Evolutionary conservation across 768 basidiomycete genomes (phyloP).

Genomic region (Mrakia blollopis): DNA sequence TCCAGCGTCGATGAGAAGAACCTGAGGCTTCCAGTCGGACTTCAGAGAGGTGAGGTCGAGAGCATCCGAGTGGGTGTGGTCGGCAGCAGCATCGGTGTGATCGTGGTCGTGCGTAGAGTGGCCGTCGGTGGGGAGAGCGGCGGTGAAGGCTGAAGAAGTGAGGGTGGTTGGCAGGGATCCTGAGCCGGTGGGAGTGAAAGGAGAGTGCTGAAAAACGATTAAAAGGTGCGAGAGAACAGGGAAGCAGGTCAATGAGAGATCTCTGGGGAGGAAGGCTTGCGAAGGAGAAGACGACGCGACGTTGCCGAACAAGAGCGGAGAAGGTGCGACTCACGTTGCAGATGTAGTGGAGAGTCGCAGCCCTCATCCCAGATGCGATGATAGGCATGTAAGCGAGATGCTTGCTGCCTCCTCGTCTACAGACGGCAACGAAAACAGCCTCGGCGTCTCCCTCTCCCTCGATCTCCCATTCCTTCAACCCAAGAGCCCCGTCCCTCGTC

Average conservation of each 20-base stretch:
- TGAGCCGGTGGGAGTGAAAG: slow-evolving; percentile 36
- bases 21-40: slow-evolving; percentile 57
- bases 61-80: slow-evolving; percentile 36
- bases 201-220: not conserved
- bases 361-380: slow-evolving; percentile 77
- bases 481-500: slow-evolving; percentile 44
- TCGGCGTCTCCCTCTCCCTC: slow-evolving; percentile 91
- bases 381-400: slow-evolving; percentile 92
- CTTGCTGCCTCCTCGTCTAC: slow-evolving; percentile 58
- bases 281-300: no score
- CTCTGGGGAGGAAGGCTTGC: not conserved
- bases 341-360: slow-evolving; percentile 89
- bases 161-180: slow-evolving; percentile 40
- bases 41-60: slow-evolving; percentile 37
- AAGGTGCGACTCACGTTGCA: slow-evolving; percentile 56
- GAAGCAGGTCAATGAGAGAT: not conserved
- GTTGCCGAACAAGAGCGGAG: not conserved
- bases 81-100: slow-evolving; percentile 10
- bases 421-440: slow-evolving; percentile 85
- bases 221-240: not conserved
- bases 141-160: slow-evolving; percentile 34
- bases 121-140: slow-evolving; percentile 24
- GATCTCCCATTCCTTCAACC: slow-evolving; percentile 68
- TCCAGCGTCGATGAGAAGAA: slow-evolving; percentile 88
- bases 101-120: slow-evolving; percentile 5